Percentiles rank a stretch among this genome's conserved stretches.
Evolutionary conservation across 495 filamentous ascomycete species (phyloP).

Genomic region (Halenospora varia): DNA sequence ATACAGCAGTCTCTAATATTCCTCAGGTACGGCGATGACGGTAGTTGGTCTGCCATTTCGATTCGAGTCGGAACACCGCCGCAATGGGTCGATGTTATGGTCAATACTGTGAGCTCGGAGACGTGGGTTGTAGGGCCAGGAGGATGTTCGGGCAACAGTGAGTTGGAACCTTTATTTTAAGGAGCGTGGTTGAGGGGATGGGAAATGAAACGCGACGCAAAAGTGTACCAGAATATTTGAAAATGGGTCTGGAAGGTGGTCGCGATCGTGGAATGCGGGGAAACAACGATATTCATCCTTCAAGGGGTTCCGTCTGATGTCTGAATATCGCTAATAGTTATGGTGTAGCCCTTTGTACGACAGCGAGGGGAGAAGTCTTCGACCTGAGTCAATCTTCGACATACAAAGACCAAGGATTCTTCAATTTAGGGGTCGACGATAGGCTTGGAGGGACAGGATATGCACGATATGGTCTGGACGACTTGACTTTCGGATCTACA

Average conservation of each 20-base stretch:
- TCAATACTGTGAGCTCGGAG: conserved; percentile 52
- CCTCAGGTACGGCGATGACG: conserved; percentile 44
- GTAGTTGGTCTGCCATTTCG: conserved; percentile 48
- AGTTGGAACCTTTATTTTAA: conserved; percentile 23
- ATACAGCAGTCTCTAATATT: neutral
- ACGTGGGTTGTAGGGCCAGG: conserved; percentile 51
- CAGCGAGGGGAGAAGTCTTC: conserved; percentile 51
- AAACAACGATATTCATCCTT: neutral
- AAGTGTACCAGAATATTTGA: no score
- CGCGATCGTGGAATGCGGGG: neutral
- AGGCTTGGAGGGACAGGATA: conserved; percentile 46
- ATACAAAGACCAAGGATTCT: conserved; percentile 53
- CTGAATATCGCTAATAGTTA: neutral
- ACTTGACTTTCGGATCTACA: conserved; percentile 39
- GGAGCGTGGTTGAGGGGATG: conserved; percentile 7
- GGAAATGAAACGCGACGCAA: neutral
- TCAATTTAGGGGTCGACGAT: conserved; percentile 47
- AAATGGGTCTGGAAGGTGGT: no score
- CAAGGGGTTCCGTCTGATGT: neutral
- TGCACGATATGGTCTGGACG: conserved; percentile 59
- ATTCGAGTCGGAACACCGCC: conserved; percentile 52
- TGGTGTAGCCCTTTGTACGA: conserved; percentile 19
- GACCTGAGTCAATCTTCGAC: conserved; percentile 44
- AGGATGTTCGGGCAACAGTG: conserved; percentile 40
- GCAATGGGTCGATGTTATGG: conserved; percentile 52